These are phyloP conservation scores for Aegilops tauschii DNA, from an alignment of 176 grass and related monocot species.

Conservation along the genomic window DNA sequence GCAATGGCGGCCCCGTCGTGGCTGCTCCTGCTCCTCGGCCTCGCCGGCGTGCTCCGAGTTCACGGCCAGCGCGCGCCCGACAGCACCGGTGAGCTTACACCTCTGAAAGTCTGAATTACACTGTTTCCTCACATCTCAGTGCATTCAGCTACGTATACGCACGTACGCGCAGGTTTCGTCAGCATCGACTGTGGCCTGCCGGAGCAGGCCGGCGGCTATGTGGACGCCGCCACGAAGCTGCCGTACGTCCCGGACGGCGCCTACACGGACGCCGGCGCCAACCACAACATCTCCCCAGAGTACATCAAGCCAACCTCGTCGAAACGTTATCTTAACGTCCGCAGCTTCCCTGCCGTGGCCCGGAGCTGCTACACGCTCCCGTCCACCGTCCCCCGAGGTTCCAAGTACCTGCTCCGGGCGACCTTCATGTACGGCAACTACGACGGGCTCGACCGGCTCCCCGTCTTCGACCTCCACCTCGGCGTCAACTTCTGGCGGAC, in stretches of 20 bases:
- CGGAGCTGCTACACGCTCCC: slow-evolving; percentile 58
- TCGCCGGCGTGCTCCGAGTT: slow-evolving; percentile 14
- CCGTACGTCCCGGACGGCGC: slow-evolving; percentile 31
- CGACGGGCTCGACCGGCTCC: slow-evolving; percentile 20
- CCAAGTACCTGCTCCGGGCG: slow-evolving; percentile 49
- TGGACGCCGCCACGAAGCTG: slow-evolving; percentile 28
- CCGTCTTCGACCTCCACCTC: slow-evolving; percentile 49
- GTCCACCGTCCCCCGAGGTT: neutral
- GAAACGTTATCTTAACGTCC: slow-evolving; percentile 1
- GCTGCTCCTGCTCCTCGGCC: slow-evolving; percentile 4
- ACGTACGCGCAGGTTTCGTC: slow-evolving; percentile 39
- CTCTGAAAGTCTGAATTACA: neutral
- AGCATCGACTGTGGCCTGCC: slow-evolving; percentile 60
- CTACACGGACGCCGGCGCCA: slow-evolving; percentile 44
- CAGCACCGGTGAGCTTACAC: slow-evolving; percentile 23
- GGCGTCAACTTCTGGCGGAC: slow-evolving; percentile 52
- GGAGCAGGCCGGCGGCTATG: slow-evolving; percentile 16
- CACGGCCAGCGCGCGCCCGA: slow-evolving; percentile 25
- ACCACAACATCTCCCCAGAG: slow-evolving; percentile 38
- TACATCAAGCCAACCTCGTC: neutral
- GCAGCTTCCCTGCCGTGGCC: slow-evolving; percentile 41
- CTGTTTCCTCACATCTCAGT: neutral
- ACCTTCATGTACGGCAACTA: slow-evolving; percentile 59
- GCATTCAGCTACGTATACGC: neutral
- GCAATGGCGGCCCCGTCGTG: neutral